These are phyloP conservation scores for Alternaria alternata DNA, from an alignment of 2,329 filamentous ascomycete genomes.

Conservation along the genomic window DNA sequence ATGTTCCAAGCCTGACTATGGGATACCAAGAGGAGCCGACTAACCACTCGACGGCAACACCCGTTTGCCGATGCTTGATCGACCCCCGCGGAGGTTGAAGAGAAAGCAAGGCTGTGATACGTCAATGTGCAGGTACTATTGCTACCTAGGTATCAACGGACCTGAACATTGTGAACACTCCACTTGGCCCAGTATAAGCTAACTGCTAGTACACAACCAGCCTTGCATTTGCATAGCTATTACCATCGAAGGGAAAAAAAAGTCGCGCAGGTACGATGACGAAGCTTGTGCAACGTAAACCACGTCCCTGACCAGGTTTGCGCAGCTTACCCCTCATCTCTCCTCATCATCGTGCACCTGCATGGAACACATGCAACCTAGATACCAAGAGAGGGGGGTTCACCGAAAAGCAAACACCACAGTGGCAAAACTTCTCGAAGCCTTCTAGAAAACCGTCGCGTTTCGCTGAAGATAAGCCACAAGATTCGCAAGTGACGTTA, in stretches of 20 bases:
- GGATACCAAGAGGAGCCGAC: background rate
- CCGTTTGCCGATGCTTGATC: conserved; percentile 2
- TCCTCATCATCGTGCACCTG: conserved; percentile 3
- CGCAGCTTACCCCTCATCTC: conserved; percentile 1
- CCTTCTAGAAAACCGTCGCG: conserved; percentile 5
- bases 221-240: conserved; percentile 1
- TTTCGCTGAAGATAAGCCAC: background rate
- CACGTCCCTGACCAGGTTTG: background rate
- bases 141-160: background rate
- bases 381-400: background rate
- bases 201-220: background rate
- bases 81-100: background rate
- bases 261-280: conserved; percentile 2
- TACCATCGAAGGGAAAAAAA: background rate
- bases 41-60: conserved; percentile 3
- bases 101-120: background rate
- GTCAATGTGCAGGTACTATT: conserved; percentile 1
- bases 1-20: conserved; percentile 1
- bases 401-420: background rate
- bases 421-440: conserved; percentile 15
- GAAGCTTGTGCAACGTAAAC: background rate
- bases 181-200: background rate
- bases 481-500: conserved; percentile 1
- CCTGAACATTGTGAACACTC: background rate
- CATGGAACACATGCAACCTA: background rate